A percentile compares a stretch with the other conserved stretches of the same genome.
Conservation (phyloP, 768 basidiomycete genomes). For the Phylloporus sp. region DNA sequence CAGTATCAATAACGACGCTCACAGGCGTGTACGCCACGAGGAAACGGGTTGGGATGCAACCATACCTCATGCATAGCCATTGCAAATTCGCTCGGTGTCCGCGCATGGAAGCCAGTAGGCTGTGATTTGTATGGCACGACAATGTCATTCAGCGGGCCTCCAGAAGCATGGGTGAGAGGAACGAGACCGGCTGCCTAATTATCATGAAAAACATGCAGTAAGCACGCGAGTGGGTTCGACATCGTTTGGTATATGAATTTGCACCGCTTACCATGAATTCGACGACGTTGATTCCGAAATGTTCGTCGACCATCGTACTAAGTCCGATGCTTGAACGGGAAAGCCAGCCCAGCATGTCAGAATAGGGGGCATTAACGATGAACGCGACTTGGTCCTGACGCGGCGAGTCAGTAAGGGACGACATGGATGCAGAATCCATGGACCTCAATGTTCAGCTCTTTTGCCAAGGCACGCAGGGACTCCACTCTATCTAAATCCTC, state of each 20-base stretch:
- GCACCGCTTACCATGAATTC: constrained; percentile 81
- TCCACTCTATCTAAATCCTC: constrained; percentile 71
- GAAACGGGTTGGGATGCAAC: not conserved
- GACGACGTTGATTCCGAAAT: constrained; percentile 97
- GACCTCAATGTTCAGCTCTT: constrained; percentile 64
- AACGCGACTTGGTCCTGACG: constrained; percentile 68
- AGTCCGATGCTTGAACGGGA: constrained; percentile 77
- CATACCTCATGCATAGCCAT: constrained; percentile 54
- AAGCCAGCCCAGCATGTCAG: constrained; percentile 66
- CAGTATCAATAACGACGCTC: constrained; percentile 8
- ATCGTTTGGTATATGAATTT: not conserved
- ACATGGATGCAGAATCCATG: constrained; percentile 11
- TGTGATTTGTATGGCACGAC: constrained; percentile 73
- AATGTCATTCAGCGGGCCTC: constrained; percentile 89
- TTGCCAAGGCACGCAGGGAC: constrained; percentile 52
- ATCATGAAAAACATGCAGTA: constrained; percentile 6
- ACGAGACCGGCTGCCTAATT: constrained; percentile 88
- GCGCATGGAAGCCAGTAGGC: constrained; percentile 83
- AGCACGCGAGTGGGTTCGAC: constrained; percentile 8
- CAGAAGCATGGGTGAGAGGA: constrained; percentile 89
- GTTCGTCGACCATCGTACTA: constrained; percentile 97
- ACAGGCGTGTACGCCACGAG: constrained; percentile 1
- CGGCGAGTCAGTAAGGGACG: constrained; percentile 2
- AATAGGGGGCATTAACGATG: constrained; percentile 78
- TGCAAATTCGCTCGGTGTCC: constrained; percentile 60